Base-by-base conservation (phyloP, 257 asterid species). In the Haberlea rhodopensis region DNA sequence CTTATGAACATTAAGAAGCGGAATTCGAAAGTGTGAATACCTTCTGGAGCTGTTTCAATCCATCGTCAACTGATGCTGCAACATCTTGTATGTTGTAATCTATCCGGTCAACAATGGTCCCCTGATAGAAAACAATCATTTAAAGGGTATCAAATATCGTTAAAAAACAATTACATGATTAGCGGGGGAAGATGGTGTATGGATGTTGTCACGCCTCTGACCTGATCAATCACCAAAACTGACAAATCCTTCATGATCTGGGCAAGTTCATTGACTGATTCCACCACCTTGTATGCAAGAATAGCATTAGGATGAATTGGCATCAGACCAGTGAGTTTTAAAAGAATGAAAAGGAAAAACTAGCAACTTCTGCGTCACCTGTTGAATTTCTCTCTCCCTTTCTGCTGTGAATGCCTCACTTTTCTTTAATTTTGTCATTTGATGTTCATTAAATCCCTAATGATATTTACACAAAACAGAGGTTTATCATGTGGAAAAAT, bases 141-240 rank as follows among this genome's bases (percentile, higher is more conserved):
- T 66, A 19, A 71, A 15, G 64, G 26, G 46, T 20, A 16, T 46
- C 4, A 53, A 40, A 53, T 53, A 55, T 60, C 34, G 21, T 48
- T n/a, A 34, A 53, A 16, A 52, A 2, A 64, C 21, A 27, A 26
- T 46, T 68, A 45, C 20, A n/a, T n/a, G n/a, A n/a, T 43, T 15
- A 16, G 51, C 51, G 45, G 57, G 37, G 77, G 60, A 43, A 52
- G 53, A 52, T 55, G 51, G 58, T n/a, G n/a, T n/a, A 58, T 66
- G 65, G 51, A 43, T 4, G 51, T 13, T 43, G 48, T 13, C 51
- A 16, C 0, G 79, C 48, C 63, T 71, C 87, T 58, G 58, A 88
- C 99, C 96, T 94, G 99, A 81, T 94, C 99, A 55, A 94, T 94
- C 79, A 94, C 97, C 78, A 94, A 83, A 65, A 94, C 99, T n/a